Conservation (phyloP, 2,329 filamentous ascomycete genomes). For the Trichoderma oligosporum region DNA sequence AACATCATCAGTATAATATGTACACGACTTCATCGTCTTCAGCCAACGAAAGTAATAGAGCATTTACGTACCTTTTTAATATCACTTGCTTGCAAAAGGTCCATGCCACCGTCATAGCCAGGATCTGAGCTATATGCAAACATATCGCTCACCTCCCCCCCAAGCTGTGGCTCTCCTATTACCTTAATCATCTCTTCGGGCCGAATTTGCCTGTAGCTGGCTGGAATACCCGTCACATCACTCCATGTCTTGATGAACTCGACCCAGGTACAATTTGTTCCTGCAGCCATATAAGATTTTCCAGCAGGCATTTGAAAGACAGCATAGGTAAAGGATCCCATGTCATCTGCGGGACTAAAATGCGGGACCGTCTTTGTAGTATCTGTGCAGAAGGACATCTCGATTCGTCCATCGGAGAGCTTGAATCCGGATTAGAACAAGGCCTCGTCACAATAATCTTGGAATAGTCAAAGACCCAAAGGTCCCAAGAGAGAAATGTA, state of each 20-base stretch:
- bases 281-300: conserved; percentile 47
- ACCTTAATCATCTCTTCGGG: conserved; percentile 39
- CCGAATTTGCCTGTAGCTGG: conserved; percentile 39
- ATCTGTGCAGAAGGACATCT: conserved; percentile 46
- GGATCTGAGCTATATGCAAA: conserved; percentile 45
- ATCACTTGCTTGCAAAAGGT: conserved; percentile 42
- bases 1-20: not conserved
- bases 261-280: conserved; percentile 43
- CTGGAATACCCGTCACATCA: conserved; percentile 32
- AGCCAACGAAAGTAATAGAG: not conserved
- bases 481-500: not conserved
- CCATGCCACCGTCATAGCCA: conserved; percentile 47
- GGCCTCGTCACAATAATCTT: not conserved
- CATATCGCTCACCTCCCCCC: conserved; percentile 45
- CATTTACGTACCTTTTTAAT: conserved; percentile 38
- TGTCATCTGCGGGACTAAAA: conserved; percentile 44
- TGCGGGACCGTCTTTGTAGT: conserved; percentile 41
- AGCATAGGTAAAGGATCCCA: conserved; percentile 46
- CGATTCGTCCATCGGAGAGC: conserved; percentile 40
- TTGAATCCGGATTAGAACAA: conserved; percentile 20
- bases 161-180: conserved; percentile 39
- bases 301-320: conserved; percentile 48
- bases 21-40: no score
- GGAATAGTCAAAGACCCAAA: not conserved
- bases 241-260: conserved; percentile 45